Percentiles rank a stretch among this genome's conserved stretches.
Conservation (phyloP, 768 basidiomycete genomes). For the Clathrus columnatus region DNA sequence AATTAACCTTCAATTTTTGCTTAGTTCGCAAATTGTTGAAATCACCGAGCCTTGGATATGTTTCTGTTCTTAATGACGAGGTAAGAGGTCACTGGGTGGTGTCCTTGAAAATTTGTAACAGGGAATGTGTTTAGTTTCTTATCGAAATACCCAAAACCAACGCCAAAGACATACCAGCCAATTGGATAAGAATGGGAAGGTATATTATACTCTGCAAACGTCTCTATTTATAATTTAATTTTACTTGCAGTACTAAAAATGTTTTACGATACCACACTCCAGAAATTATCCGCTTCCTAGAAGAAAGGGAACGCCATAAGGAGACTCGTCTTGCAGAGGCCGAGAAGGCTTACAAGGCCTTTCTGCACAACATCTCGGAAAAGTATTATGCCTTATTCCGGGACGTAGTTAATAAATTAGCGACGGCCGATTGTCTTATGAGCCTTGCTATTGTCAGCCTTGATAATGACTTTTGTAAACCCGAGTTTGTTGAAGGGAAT, state of each 20-base stretch:
- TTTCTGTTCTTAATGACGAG: constrained; percentile 58
- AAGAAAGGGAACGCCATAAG: constrained; percentile 65
- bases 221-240: constrained; percentile 4
- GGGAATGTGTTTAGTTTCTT: too few relatives aligned
- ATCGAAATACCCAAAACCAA: constrained; percentile 65
- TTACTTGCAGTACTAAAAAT: constrained; percentile 51
- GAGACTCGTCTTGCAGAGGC: constrained; percentile 66
- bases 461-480: constrained; percentile 68
- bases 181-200: constrained; percentile 65
- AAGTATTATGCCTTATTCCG: constrained; percentile 66
- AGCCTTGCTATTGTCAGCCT: constrained; percentile 77
- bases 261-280: constrained; percentile 72
- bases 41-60: constrained; percentile 67
- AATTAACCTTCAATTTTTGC: not conserved
- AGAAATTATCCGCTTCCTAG: constrained; percentile 45
- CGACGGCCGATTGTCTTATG: constrained; percentile 76
- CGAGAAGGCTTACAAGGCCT: constrained; percentile 53
- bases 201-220: constrained; percentile 16
- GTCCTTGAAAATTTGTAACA: not conserved
- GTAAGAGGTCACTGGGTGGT: too few relatives aligned
- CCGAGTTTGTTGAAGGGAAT: constrained; percentile 56
- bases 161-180: constrained; percentile 34
- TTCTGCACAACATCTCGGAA: constrained; percentile 59
- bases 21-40: constrained; percentile 65
- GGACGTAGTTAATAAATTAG: constrained; percentile 70